phyloP scores from a whole-genome alignment of 495 filamentous ascomycete species.

The Xeromyces bisporus region DNA sequence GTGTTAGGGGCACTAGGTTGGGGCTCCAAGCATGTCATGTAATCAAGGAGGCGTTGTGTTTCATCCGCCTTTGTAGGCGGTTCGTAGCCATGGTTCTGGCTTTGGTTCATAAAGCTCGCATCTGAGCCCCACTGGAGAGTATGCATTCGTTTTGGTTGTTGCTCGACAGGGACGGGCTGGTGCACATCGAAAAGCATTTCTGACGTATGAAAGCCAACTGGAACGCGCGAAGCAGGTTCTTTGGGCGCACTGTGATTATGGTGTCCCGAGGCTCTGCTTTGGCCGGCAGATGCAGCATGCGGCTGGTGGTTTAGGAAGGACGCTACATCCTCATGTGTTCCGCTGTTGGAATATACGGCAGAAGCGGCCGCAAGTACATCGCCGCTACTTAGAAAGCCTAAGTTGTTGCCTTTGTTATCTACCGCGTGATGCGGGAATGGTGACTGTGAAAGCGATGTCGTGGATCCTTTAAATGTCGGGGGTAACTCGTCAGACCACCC shows the following conservation, averaged over 20 bases:
- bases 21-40: conserved; percentile 36
- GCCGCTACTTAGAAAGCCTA: conserved; percentile 10
- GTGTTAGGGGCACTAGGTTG: conserved; percentile 39
- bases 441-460: conserved; percentile 42
- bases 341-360: conserved; percentile 17
- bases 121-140: conserved; percentile 51
- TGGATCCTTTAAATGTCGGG: conserved; percentile 41
- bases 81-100: conserved; percentile 40
- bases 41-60: conserved; percentile 33
- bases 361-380: conserved; percentile 37
- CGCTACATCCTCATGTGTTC: conserved; percentile 8
- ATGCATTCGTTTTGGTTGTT: conserved; percentile 23
- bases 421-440: conserved; percentile 14
- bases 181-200: conserved; percentile 30
- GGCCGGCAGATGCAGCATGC: conserved; percentile 4
- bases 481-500: conserved; percentile 40
- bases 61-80: conserved; percentile 38
- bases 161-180: conserved; percentile 23
- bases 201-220: conserved; percentile 24
- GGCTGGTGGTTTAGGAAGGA: conserved; percentile 15
- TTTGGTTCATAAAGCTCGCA: conserved; percentile 38
- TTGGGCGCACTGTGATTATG: conserved; percentile 3
- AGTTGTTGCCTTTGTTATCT: conserved; percentile 8
- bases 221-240: conserved; percentile 8
- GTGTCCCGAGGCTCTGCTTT: conserved; percentile 1